Evolutionary conservation across 495 filamentous ascomycete species (phyloP).

Genomic region (Friedmanniomyces endolithicus): DNA sequence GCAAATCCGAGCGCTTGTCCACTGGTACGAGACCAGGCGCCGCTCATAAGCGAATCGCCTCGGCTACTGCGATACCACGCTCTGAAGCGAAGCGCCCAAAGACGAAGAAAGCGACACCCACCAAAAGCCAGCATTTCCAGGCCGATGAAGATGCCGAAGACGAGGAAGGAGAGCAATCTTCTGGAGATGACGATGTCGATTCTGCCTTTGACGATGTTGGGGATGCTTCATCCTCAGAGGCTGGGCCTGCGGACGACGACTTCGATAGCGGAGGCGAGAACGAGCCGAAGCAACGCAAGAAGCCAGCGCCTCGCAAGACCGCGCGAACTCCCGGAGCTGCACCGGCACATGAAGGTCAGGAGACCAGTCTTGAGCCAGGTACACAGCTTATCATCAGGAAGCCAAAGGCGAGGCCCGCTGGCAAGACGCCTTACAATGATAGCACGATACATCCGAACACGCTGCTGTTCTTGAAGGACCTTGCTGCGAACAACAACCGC

Average conservation of each 20-base stretch:
- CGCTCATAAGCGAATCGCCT: slow-evolving; percentile 25
- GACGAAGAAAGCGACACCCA: slow-evolving; percentile 37
- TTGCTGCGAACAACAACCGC: slow-evolving; percentile 66
- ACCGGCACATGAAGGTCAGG: slow-evolving; percentile 19
- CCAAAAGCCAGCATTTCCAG: slow-evolving; percentile 46
- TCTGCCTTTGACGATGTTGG: slow-evolving; percentile 21
- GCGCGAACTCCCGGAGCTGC: slow-evolving; percentile 16
- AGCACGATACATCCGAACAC: slow-evolving; percentile 70
- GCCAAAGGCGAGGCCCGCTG: slow-evolving; percentile 55
- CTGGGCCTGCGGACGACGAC: slow-evolving; percentile 22
- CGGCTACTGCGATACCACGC: slow-evolving; percentile 17
- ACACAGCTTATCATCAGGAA: slow-evolving; percentile 55
- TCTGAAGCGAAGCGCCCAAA: slow-evolving; percentile 39
- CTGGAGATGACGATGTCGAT: slow-evolving; percentile 32
- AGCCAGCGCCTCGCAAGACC: slow-evolving; percentile 15
- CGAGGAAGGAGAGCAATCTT: slow-evolving; percentile 26
- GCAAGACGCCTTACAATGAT: slow-evolving; percentile 53
- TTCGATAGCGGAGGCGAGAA: slow-evolving; percentile 26
- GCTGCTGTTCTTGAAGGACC: slow-evolving; percentile 59
- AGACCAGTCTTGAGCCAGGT: slow-evolving; percentile 45
- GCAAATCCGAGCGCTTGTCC: slow-evolving; percentile 10
- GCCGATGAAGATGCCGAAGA: slow-evolving; percentile 18
- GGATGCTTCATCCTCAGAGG: slow-evolving; percentile 24
- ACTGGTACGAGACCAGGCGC: slow-evolving; percentile 1
- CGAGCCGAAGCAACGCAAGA: slow-evolving; percentile 21